A percentile compares a stretch with the other conserved stretches of the same genome.
Conservation (phyloP, 768 basidiomycete species). For the Termitomyces sp. region DNA sequence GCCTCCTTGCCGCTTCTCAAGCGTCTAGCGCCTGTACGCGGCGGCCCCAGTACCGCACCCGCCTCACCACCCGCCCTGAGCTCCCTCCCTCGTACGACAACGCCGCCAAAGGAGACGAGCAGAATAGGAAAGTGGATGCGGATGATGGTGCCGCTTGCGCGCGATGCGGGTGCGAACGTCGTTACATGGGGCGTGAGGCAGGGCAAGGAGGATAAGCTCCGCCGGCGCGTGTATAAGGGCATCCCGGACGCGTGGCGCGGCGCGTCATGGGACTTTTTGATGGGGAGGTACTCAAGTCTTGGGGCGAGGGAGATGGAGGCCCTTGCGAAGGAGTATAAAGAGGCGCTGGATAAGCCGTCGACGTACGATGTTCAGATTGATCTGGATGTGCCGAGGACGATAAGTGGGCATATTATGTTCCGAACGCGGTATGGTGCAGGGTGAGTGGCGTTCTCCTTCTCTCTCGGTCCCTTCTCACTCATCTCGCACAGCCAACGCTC, state of each 20-base stretch:
- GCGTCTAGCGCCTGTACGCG: slow-evolving; percentile 40
- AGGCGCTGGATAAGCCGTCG: slow-evolving; percentile 73
- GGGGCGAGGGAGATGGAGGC: slow-evolving; percentile 37
- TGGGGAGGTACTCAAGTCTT: slow-evolving; percentile 46
- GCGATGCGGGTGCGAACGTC: slow-evolving; percentile 76
- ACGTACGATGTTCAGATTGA: slow-evolving; percentile 96
- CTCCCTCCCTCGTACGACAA: slow-evolving; percentile 41
- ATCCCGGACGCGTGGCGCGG: slow-evolving; percentile 94
- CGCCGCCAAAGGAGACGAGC: slow-evolving; percentile 56
- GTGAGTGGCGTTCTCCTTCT: slow-evolving; percentile 36
- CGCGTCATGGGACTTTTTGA: slow-evolving; percentile 86
- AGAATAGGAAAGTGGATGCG: slow-evolving; percentile 93
- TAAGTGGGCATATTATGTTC: slow-evolving; percentile 91
- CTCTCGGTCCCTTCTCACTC: not conserved
- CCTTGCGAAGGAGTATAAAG: slow-evolving; percentile 48
- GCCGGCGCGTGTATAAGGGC: slow-evolving; percentile 85
- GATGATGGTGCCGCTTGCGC: slow-evolving; percentile 69
- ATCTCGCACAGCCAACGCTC: slow-evolving; percentile 69
- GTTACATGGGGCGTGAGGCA: slow-evolving; percentile 64
- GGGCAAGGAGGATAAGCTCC: slow-evolving; percentile 62
- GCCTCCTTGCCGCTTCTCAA: slow-evolving; percentile 57
- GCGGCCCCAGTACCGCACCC: slow-evolving; percentile 40
- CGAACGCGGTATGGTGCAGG: slow-evolving; percentile 93
- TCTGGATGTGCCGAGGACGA: slow-evolving; percentile 94
- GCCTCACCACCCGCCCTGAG: slow-evolving; percentile 39